Evolutionary conservation across 306 rosid genomes (phyloP), one percentile per base, ranked within the genome.

Genomic region (Comarum palustre): DNA sequence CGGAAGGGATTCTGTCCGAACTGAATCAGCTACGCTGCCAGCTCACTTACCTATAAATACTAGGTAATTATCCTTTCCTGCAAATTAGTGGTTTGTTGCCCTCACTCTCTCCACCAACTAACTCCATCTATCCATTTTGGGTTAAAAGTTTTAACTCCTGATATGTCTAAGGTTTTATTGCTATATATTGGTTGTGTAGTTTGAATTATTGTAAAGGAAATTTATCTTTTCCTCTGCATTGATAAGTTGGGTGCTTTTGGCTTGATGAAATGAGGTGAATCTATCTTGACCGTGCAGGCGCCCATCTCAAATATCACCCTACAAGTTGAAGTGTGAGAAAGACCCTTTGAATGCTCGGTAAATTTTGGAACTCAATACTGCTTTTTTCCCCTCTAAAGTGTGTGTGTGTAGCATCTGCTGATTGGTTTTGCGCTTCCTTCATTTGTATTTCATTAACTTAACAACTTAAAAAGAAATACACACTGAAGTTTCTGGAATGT

Each of bases 281-380:
- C 57, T 10, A 78, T 76, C 66, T 79, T 34, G 60, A 68, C 61
- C 80, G 25, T 86, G 84, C 85, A 93, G 98, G 90, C 90, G 96
- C 69, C 84, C 87, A 50, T 86, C 87, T 68, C 98, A 48, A 39
- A 73, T 86, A 60, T 70, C 78, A 62, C 83, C 98, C 7, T 93
- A 87, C 90, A 90, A 90, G 80, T 86, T 93, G 87, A 93, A 90
- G 96, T 93, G 98, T 82, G 93, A 90, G 64, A 93, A 87, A 81
- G 98, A 93, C 76, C 82, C 86, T 73, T 80, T 93, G 76, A 93
- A 90, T 74, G 72, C 84, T 20, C 87, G 98, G 98, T 93, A 86
- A 52, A 50, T 70, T 58, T 78, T 75, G 76, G 73, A 71, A 39
- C 76, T 41, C 50, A 81, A 81, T 63, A 73, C 38, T 39, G 66